phyloP scores from a whole-genome alignment of 352 stramenopile species.

The Pythium insidiosum region DNA sequence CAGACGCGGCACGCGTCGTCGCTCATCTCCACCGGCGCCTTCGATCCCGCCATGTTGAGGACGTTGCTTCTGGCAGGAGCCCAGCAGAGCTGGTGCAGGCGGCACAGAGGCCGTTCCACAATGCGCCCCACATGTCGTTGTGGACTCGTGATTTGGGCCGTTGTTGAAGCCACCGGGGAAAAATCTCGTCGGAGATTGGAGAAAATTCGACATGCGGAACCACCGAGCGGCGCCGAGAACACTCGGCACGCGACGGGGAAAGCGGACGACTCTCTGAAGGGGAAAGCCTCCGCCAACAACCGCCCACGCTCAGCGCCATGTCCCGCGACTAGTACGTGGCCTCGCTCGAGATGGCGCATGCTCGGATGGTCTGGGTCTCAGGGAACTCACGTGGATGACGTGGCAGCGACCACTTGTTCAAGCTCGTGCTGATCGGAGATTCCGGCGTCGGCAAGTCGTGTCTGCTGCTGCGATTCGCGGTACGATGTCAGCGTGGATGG shows the following conservation, averaged over 20 bases:
- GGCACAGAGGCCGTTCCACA: too few species aligned
- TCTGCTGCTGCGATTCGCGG: constrained; percentile 95
- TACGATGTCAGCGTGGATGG: too few species aligned
- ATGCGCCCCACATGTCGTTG: too few species aligned
- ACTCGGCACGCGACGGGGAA: not conserved
- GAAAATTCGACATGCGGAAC: too few species aligned
- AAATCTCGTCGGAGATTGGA: too few species aligned
- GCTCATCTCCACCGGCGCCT: constrained; percentile 22
- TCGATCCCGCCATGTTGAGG: constrained; percentile 8
- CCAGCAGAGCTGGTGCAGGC: too few species aligned
- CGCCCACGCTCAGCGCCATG: constrained; percentile 42
- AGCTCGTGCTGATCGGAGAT: constrained; percentile 98
- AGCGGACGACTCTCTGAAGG: not conserved
- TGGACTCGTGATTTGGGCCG: too few species aligned
- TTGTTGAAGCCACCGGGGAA: too few species aligned
- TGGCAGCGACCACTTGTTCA: constrained; percentile 93
- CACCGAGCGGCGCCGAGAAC: too few species aligned
- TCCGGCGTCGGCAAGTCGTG: constrained; percentile 98
- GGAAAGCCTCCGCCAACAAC: not conserved
- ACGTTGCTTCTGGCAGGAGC: too few species aligned
- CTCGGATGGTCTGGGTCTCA: too few species aligned
- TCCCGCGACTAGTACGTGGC: constrained; percentile 67
- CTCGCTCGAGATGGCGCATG: constrained; percentile 2
- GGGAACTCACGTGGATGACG: too few species aligned
- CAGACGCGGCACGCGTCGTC: constrained; percentile 78